A percentile compares a stretch with the other conserved stretches of the same genome.
Evolutionary conservation across 2,329 filamentous ascomycete species (phyloP).

Genomic region (Paecilomyces variotii): DNA sequence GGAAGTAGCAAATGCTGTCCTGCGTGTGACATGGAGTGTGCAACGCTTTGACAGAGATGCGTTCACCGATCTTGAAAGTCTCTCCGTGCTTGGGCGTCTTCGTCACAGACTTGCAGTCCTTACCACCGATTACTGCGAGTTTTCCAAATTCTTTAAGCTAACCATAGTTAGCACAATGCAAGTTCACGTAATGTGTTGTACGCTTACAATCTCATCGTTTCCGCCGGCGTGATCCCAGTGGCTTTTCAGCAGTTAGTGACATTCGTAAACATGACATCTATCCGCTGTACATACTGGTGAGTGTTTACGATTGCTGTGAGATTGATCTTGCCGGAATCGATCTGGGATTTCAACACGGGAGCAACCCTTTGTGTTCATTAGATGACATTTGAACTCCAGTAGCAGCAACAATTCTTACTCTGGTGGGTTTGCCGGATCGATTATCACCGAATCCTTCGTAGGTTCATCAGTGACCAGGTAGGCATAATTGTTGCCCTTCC

Average conservation of each 20-base stretch:
- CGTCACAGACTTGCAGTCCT: conserved; percentile 73
- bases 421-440: conserved; percentile 44
- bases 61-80: conserved; percentile 70
- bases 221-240: conserved; percentile 94
- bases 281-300: conserved; percentile 60
- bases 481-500: conserved; percentile 44
- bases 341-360: conserved; percentile 63
- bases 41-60: conserved; percentile 75
- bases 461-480: conserved; percentile 44
- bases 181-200: not conserved
- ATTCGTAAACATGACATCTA: not conserved
- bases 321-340: conserved; percentile 64
- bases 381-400: not conserved
- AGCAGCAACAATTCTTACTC: conserved; percentile 30
- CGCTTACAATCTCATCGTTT: conserved; percentile 67
- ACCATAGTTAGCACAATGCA: not conserved
- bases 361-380: conserved; percentile 42
- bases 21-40: conserved; percentile 97
- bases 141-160: conserved; percentile 53
- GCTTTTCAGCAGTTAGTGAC: conserved; percentile 39
- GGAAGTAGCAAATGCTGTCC: conserved; percentile 93
- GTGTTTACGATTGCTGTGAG: conserved; percentile 90
- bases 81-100: conserved; percentile 67
- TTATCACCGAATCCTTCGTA: conserved; percentile 43
- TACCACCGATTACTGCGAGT: conserved; percentile 77